Evolutionary conservation across 352 stramenopile species (phyloP), one percentile per base, ranked within the genome.

Genomic region (Globisporangium emineosum): DNA sequence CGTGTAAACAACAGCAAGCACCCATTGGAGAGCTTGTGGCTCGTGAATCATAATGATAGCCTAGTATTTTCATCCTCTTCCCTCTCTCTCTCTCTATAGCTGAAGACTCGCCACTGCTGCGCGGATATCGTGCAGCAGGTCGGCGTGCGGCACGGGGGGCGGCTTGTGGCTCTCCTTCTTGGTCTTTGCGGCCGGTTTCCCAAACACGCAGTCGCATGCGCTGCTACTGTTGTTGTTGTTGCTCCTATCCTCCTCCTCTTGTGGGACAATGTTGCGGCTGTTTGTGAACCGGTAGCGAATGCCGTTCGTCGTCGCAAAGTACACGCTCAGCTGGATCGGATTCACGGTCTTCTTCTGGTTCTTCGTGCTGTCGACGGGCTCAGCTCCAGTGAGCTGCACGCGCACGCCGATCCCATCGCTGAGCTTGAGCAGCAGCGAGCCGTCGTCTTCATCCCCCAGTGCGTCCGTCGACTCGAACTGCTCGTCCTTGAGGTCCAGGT

Each of bases 241-340:
- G 23, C 12, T 8, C 0, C 5, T 25, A 9, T 13, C 10, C 0
- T 7, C 49, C 7, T 7, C 45, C 17, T 42, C n/a, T n/a, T n/a
- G n/a, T n/a, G n/a, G n/a, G 49, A 42, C 72, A 21, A 32, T 55
- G 66, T 90, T 89, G 57, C 76, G 66, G 27, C 64, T 70, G 54
- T 88, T 90, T 6, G 52, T 43, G 47, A 89, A 88, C 2, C 59
- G 62, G 29, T 86, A 75, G 2, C 81, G 77, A 57, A 89, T 76
- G 27, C 69, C 66, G 5, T 55, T 55, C 0, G 69, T 58, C 15
- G 64, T 75, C 9, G 75, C 69, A 35, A 89, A 89, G 64, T 72
- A 87, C 12, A 90, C 72, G n/a, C 52, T 47, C 27, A 90, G 35
- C n/a, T 67, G 49, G 15, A 89, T 73, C 25, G 69, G 61, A 49